These are phyloP conservation scores for Termitomyces sp. DNA, from an alignment of 768 basidiomycete species.

Conservation along the genomic window DNA sequence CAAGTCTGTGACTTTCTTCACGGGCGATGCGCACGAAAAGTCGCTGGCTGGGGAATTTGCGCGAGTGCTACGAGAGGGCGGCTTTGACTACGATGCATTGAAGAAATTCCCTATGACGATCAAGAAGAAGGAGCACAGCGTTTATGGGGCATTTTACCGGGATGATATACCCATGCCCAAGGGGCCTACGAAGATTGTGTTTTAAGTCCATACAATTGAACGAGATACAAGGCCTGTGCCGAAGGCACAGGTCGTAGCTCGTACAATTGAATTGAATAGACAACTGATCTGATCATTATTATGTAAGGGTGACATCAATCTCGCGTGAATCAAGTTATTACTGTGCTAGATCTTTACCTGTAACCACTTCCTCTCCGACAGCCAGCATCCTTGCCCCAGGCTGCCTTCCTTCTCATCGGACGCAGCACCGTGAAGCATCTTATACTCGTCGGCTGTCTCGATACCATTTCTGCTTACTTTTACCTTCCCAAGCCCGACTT, in stretches of 20 bases:
- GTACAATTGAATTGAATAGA: no score
- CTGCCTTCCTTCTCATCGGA: background rate
- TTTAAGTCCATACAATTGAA: conserved; percentile 31
- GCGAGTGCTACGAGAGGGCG: conserved; percentile 83
- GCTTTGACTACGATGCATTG: conserved; percentile 71
- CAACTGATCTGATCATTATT: conserved; percentile 10
- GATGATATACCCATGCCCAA: conserved; percentile 58
- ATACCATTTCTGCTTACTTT: background rate
- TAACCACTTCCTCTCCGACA: conserved; percentile 1
- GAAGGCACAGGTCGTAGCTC: no score
- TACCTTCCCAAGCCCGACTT: background rate
- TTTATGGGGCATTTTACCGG: conserved; percentile 83
- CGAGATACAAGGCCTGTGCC: no score
- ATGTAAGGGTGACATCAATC: conserved; percentile 16
- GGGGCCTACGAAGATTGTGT: conserved; percentile 75
- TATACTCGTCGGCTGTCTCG: background rate
- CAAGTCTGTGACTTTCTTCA: conserved; percentile 95
- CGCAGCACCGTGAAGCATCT: background rate
- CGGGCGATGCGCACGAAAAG: conserved; percentile 81
- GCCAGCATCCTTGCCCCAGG: background rate
- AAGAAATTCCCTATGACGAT: conserved; percentile 93
- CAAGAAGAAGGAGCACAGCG: conserved; percentile 91
- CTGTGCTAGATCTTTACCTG: background rate
- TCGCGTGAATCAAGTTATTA: conserved; percentile 2
- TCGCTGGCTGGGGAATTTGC: conserved; percentile 91